Evolutionary conservation across 306 rosid genomes (phyloP).

Genomic region (Astragalus glycyphyllos): DNA sequence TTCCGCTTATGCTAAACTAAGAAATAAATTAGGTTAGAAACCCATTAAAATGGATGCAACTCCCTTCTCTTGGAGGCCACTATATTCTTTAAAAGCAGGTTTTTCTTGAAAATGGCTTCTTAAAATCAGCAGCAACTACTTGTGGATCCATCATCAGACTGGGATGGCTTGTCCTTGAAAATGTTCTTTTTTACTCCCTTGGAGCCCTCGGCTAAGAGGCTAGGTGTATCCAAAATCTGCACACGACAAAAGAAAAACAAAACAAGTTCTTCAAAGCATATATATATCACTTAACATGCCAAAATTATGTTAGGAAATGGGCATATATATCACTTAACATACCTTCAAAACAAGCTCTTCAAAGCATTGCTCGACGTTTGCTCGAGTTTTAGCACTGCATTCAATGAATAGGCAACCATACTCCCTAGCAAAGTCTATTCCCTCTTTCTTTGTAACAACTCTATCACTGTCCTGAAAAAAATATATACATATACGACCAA

Average conservation of each 20-base stretch:
- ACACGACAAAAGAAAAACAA: slow-evolving; percentile 27
- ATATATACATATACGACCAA: slow-evolving; percentile 42
- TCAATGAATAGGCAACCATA: slow-evolving; percentile 90
- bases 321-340: slow-evolving; percentile 31
- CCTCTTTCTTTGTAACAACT: slow-evolving; percentile 91
- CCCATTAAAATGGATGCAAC: slow-evolving; percentile 28
- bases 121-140: slow-evolving; percentile 81
- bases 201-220: slow-evolving; percentile 88
- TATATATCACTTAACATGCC: too few species aligned
- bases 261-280: neutral
- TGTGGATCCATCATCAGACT: slow-evolving; percentile 57
- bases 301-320: slow-evolving; percentile 13
- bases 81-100: slow-evolving; percentile 27
- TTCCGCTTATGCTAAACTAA: slow-evolving; percentile 30
- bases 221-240: slow-evolving; percentile 96
- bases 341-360: slow-evolving; percentile 98
- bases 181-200: slow-evolving; percentile 82
- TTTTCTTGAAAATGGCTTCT: slow-evolving; percentile 25
- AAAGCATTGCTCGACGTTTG: slow-evolving; percentile 90
- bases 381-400: slow-evolving; percentile 98
- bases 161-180: slow-evolving; percentile 73
- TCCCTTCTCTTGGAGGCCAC: slow-evolving; percentile 36
- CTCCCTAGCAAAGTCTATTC: slow-evolving; percentile 87
- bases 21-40: slow-evolving; percentile 35
- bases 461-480: slow-evolving; percentile 80